phyloP scores from a whole-genome alignment of 306 rosid species.

The Trifolium pratense region DNA sequence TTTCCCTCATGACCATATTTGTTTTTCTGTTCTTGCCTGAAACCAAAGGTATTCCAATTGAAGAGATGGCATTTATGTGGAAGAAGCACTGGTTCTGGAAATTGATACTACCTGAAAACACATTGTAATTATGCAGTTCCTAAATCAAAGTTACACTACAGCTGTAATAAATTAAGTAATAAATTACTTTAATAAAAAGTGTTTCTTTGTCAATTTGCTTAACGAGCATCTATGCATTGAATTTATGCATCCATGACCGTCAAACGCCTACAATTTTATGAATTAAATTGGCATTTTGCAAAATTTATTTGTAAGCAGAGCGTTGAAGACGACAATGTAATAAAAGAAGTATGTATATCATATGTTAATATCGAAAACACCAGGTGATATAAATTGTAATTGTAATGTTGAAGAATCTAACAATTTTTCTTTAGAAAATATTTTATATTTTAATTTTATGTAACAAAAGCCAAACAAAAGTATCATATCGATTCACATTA shows the following conservation, averaged over 20 bases:
- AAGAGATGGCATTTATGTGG: conserved; percentile 53
- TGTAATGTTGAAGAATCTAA: neutral
- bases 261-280: neutral
- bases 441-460: neutral
- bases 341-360: neutral
- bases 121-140: neutral
- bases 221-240: neutral
- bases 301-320: neutral
- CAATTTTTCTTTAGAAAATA: too few relatives aligned
- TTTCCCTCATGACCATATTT: conserved; percentile 49
- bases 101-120: conserved; percentile 45
- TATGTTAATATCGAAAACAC: neutral
- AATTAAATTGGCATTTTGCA: neutral
- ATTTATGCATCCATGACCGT: neutral
- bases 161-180: conserved; percentile 1
- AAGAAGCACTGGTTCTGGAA: conserved; percentile 58
- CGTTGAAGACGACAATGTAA: neutral
- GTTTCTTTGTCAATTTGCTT: neutral
- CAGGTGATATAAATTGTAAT: neutral
- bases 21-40: conserved; percentile 51
- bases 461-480: too few relatives aligned
- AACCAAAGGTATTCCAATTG: conserved; percentile 58
- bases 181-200: conserved; percentile 1
- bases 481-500: too few relatives aligned
- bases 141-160: neutral